A percentile compares a stretch with the other conserved stretches of the same genome.
These are phyloP conservation scores for Colletotrichum paranaense DNA, from an alignment of 2,329 filamentous ascomycete species.

Conservation along the genomic window DNA sequence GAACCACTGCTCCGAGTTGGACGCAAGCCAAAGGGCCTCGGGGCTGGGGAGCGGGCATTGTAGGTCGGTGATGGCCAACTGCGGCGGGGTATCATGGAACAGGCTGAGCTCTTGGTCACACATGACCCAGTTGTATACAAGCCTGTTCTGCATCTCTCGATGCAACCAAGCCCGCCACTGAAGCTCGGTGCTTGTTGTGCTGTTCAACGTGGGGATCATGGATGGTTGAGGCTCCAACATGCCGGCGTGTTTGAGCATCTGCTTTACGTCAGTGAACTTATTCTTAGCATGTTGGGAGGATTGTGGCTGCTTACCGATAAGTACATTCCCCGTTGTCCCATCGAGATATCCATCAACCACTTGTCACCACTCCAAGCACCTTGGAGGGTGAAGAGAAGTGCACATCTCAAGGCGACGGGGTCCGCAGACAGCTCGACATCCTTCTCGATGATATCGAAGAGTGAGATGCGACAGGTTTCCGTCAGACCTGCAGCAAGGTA, in stretches of 20 bases:
- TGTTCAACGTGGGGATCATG: constrained; percentile 56
- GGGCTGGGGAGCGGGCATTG: constrained; percentile 71
- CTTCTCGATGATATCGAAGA: constrained; percentile 79
- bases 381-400: constrained; percentile 74
- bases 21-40: constrained; percentile 72
- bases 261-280: constrained; percentile 6
- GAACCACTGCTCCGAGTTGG: constrained; percentile 69
- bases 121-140: constrained; percentile 82
- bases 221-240: constrained; percentile 67
- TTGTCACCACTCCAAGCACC: constrained; percentile 81
- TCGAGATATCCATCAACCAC: constrained; percentile 82
- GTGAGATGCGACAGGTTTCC: constrained; percentile 77
- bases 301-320: constrained; percentile 61
- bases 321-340: constrained; percentile 81
- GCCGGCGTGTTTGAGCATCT: constrained; percentile 78
- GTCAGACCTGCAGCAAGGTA: constrained; percentile 74
- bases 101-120: constrained; percentile 78
- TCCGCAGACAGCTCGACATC: constrained; percentile 76
- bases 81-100: constrained; percentile 71
- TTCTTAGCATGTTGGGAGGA: not conserved
- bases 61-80: constrained; percentile 74
- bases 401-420: constrained; percentile 72
- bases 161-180: constrained; percentile 74
- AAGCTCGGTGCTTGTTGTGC: constrained; percentile 56
- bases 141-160: constrained; percentile 71